Evolutionary conservation across 345 rosid species (phyloP), one percentile per base, ranked within the genome.

Genomic region (Raphanus sativus): DNA sequence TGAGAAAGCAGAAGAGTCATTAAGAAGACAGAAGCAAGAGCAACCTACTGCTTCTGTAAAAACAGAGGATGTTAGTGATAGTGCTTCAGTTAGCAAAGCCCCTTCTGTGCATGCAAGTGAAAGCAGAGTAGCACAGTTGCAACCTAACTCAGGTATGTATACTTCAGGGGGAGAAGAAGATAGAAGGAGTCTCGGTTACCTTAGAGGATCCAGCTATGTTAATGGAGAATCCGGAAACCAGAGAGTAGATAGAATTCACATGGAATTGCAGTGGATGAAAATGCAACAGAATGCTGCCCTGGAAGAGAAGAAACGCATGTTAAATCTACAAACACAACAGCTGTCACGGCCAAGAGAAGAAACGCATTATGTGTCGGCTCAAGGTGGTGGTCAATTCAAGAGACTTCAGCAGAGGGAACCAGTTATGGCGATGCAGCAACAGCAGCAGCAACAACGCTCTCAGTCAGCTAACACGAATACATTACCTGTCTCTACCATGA

Each of bases 341-440:
- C 74, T 86, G 69, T 78, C 84, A 3, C 85, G 78, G 24, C 81
- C 87, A 45, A 84, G 85, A 78, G 55, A 83, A 70, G 98, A 91
- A 82, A 59, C 83, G 33, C 86, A 80, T 64, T 85, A 80, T 81
- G 69, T 74, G 56, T 48, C 86, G 36, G 69, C 76, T 62, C 71
- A 67, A 34, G 89, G 90, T 72, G 85, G 73, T 73, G 85, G 73
- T 73, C 97, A 90, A 61, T 77, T 78, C 15, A 94, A 84, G 83
- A 85, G 75, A 70, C 83, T 82, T 64, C 91, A 87, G 73, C 92
- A 87, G 70, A 85, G 90, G 85, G 96, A 94, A 71, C 93, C 94
- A 6, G 84, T 84, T 33, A 75, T 83, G 28, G 58, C 77, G 89
- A 91, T 94, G 93, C 98, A 87, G 83, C 87, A 92, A 91, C 98